A percentile compares a stretch with the other conserved stretches of the same genome.
Conservation (phyloP, 345 rosid genomes). For the Aquilaria yunnanensis region DNA sequence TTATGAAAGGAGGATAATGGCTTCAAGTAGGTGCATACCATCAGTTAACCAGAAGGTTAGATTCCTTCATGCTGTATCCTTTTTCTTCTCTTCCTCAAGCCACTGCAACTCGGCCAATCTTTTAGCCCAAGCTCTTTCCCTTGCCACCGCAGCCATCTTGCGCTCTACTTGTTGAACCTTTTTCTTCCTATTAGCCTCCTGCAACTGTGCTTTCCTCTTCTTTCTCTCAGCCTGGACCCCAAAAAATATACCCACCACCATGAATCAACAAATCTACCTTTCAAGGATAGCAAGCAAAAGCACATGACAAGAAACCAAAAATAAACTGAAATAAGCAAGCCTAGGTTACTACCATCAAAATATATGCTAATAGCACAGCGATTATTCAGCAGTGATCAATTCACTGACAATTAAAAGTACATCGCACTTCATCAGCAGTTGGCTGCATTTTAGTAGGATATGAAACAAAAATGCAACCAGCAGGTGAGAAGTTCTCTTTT, state of each 20-base stretch:
- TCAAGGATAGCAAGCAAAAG: background rate
- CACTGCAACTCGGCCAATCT: slow-evolving; percentile 63
- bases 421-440: too few relatives aligned
- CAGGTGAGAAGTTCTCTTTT: too few relatives aligned
- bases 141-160: slow-evolving; percentile 86
- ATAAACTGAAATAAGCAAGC: too few relatives aligned
- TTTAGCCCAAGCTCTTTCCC: slow-evolving; percentile 87
- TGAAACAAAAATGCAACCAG: too few relatives aligned
- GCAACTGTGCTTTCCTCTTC: slow-evolving; percentile 78
- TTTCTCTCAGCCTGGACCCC: slow-evolving; percentile 75
- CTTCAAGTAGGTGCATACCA: background rate
- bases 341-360: too few relatives aligned
- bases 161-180: slow-evolving; percentile 46
- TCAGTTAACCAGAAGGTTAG: background rate
- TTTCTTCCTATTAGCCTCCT: slow-evolving; percentile 82
- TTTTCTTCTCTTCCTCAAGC: slow-evolving; percentile 80
- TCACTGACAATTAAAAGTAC: background rate
- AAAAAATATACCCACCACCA: slow-evolving; percentile 10
- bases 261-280: background rate
- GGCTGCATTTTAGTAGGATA: too few relatives aligned
- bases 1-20: too few relatives aligned
- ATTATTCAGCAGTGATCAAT: background rate
- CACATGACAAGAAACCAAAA: background rate
- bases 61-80: slow-evolving; percentile 34
- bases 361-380: too few relatives aligned